These are phyloP conservation scores for Canariomyces notabilis DNA, from an alignment of 2,329 filamentous ascomycete genomes.

Conservation along the genomic window DNA sequence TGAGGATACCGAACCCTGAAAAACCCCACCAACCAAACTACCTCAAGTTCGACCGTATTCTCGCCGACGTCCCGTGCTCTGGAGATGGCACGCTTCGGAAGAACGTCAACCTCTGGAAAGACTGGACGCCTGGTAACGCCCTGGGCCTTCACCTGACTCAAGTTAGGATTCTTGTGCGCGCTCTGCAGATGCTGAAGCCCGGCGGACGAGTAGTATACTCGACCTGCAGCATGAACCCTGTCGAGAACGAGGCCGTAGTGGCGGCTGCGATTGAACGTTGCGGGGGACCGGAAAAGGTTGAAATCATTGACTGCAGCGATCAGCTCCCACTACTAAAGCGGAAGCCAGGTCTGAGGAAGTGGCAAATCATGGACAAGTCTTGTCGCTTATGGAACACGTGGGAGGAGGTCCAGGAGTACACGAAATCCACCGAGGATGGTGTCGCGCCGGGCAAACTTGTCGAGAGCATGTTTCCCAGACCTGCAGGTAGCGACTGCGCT, in stretches of 20 bases:
- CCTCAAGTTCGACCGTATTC: constrained; percentile 92
- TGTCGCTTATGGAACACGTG: constrained; percentile 75
- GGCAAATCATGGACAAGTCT: constrained; percentile 88
- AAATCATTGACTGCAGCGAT: constrained; percentile 77
- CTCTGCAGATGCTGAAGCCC: constrained; percentile 92
- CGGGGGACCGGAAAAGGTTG: constrained; percentile 74
- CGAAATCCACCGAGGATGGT: constrained; percentile 55
- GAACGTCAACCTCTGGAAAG: constrained; percentile 90
- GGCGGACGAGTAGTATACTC: constrained; percentile 95
- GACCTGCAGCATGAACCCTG: constrained; percentile 97
- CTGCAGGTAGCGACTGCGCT: constrained; percentile 48
- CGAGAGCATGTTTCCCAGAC: constrained; percentile 76
- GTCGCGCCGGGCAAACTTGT: constrained; percentile 62
- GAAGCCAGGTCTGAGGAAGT: constrained; percentile 68
- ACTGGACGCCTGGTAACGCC: constrained; percentile 85
- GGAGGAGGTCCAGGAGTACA: constrained; percentile 71
- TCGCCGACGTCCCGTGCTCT: constrained; percentile 95
- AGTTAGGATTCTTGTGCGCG: constrained; percentile 81
- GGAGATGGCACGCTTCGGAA: constrained; percentile 92
- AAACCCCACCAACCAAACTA: constrained; percentile 57
- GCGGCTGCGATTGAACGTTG: constrained; percentile 84
- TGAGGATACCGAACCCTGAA: constrained; percentile 66
- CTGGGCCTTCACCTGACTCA: constrained; percentile 85
- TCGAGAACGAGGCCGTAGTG: constrained; percentile 93
- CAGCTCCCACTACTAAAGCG: constrained; percentile 73